A percentile compares a stretch with the other conserved stretches of the same genome.
Conservation (phyloP, 331 rosid species). For the Quercus phellos region DNA sequence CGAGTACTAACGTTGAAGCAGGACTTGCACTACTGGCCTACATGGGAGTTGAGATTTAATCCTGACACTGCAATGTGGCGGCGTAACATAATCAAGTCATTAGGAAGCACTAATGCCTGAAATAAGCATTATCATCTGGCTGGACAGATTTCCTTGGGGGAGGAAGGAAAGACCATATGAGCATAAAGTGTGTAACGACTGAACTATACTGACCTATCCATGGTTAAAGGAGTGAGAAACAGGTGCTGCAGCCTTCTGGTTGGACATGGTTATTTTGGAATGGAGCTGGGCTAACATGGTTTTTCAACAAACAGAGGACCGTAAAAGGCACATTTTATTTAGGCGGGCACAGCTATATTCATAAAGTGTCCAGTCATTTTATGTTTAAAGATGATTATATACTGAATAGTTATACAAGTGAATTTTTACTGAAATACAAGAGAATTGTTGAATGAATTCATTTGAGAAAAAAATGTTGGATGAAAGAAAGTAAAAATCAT, state of each 20-base stretch:
- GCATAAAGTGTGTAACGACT: background rate
- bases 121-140: background rate
- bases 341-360: too few species aligned
- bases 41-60: slow-evolving; percentile 85
- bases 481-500: too few species aligned
- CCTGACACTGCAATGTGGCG: slow-evolving; percentile 75
- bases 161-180: background rate
- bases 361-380: too few species aligned
- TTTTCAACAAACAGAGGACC: background rate
- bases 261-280: background rate
- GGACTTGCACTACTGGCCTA: slow-evolving; percentile 94
- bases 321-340: too few species aligned
- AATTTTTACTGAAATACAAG: too few species aligned
- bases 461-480: too few species aligned
- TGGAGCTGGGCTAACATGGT: background rate
- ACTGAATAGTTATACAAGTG: too few species aligned
- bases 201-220: background rate
- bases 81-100: slow-evolving; percentile 58
- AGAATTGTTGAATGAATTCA: too few species aligned
- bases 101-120: slow-evolving; percentile 32
- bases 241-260: background rate
- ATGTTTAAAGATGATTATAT: too few species aligned
- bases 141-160: background rate
- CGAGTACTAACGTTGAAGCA: slow-evolving; percentile 84
- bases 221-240: background rate